These are phyloP conservation scores for Diaporthe sp. DNA, from an alignment of 2,329 filamentous ascomycete species.

Conservation along the genomic window DNA sequence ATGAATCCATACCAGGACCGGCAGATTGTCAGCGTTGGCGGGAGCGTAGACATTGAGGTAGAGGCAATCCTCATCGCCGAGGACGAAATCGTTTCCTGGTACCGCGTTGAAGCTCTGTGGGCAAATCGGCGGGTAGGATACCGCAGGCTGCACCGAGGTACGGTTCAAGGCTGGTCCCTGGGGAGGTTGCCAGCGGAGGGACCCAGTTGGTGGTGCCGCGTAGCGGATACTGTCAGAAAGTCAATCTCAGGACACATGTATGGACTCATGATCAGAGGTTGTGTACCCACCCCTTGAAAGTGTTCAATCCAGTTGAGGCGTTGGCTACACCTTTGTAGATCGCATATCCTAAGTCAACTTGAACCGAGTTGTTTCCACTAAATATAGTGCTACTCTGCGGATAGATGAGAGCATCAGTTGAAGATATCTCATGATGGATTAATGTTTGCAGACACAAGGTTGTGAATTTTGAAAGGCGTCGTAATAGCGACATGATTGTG, in stretches of 20 bases:
- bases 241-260: background rate
- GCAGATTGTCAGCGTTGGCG: background rate
- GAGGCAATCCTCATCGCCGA: slow-evolving; percentile 33
- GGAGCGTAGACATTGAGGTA: slow-evolving; percentile 26
- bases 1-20: slow-evolving; percentile 35
- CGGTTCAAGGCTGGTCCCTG: background rate
- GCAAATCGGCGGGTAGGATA: slow-evolving; percentile 17
- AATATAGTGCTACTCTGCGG: slow-evolving; percentile 2
- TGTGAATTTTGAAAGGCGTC: background rate
- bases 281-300: background rate
- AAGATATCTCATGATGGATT: background rate
- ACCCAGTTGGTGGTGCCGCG: slow-evolving; percentile 21
- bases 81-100: background rate
- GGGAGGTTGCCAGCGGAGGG: slow-evolving; percentile 22
- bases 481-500: background rate
- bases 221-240: slow-evolving; percentile 21
- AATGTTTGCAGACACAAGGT: background rate
- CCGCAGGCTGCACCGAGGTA: background rate
- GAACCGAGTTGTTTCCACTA: background rate
- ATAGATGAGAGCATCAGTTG: background rate
- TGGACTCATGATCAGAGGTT: background rate
- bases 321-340: background rate
- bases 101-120: slow-evolving; percentile 26
- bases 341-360: slow-evolving; percentile 1
- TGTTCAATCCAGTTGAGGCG: background rate